phyloP scores from a whole-genome alignment of 441 rosid species.

The Breynia disticha region DNA sequence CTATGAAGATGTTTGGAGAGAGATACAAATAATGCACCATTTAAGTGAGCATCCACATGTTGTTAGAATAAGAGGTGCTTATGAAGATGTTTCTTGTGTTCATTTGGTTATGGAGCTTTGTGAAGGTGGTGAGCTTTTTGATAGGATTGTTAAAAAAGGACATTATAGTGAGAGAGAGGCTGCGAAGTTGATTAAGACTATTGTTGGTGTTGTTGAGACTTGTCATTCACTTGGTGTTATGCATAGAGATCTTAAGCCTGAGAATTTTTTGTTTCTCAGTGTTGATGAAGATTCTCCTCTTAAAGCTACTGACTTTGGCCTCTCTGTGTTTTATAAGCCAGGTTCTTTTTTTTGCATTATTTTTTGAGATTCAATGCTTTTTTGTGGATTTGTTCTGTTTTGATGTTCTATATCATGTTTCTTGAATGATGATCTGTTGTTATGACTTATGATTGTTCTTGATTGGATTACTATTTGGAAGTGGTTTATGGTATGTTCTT shows the following conservation, averaged over 20 bases:
- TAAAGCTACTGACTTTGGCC: conserved; percentile 78
- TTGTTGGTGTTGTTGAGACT: conserved; percentile 66
- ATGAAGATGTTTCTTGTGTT: conserved; percentile 54
- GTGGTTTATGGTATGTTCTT: too few relatives aligned
- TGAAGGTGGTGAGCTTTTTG: conserved; percentile 78
- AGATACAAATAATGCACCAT: conserved; percentile 91
- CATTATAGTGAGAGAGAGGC: conserved; percentile 81
- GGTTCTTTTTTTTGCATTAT: conserved; percentile 29
- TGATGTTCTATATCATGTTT: too few relatives aligned
- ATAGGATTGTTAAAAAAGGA: conserved; percentile 65
- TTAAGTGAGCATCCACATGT: conserved; percentile 61
- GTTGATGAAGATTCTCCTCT: conserved; percentile 58
- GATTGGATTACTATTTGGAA: too few relatives aligned
- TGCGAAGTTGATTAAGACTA: conserved; percentile 62
- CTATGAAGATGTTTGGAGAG: conserved; percentile 72
- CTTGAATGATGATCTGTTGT: too few relatives aligned
- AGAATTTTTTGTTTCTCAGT: conserved; percentile 67
- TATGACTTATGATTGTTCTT: too few relatives aligned
- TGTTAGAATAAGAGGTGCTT: conserved; percentile 59
- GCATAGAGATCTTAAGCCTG: conserved; percentile 91
- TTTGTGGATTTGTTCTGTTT: background rate
- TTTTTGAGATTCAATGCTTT: background rate
- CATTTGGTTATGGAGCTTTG: conserved; percentile 90
- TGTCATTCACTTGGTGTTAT: conserved; percentile 85
- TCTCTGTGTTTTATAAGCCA: conserved; percentile 71